Conservation (phyloP, 83 land plant genomes). For the Picea abies region DNA sequence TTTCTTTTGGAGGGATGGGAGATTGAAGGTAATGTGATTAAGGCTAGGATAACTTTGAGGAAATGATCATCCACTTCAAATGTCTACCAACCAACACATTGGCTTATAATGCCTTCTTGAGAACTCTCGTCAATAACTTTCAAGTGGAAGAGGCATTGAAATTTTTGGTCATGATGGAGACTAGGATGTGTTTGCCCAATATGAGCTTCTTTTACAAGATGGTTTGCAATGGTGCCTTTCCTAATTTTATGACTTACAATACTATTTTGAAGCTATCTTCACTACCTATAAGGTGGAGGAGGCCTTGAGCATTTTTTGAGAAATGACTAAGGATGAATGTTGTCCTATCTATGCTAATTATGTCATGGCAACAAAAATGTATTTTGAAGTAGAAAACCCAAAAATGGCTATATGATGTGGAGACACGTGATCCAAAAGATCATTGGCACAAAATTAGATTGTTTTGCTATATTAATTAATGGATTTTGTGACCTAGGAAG, state of each 20-base stretch:
- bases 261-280: conserved; percentile 27
- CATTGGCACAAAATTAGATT: background rate
- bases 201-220: too few species aligned
- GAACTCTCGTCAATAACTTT: conserved; percentile 19
- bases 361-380: conserved; percentile 18
- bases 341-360: conserved; percentile 11
- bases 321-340: conserved; percentile 29
- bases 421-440: conserved; percentile 7
- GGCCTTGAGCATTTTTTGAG: conserved; percentile 18
- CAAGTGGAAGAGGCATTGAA: conserved; percentile 30
- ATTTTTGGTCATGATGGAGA: background rate
- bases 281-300: conserved; percentile 16
- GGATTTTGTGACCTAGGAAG: too few species aligned
- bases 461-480: background rate
- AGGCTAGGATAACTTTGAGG: conserved; percentile 28
- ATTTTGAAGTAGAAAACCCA: conserved; percentile 17
- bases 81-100: conserved; percentile 44
- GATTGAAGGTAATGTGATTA: conserved; percentile 29
- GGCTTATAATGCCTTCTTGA: conserved; percentile 50
- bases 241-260: conserved; percentile 1
- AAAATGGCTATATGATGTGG: conserved; percentile 24
- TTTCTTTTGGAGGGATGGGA: conserved; percentile 53
- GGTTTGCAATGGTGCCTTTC: too few species aligned
- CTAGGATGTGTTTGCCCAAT: too few species aligned
- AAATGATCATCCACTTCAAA: conserved; percentile 41